Conservation (phyloP, 2,329 filamentous ascomycete species). For the Diaporthe citriasiana region DNA sequence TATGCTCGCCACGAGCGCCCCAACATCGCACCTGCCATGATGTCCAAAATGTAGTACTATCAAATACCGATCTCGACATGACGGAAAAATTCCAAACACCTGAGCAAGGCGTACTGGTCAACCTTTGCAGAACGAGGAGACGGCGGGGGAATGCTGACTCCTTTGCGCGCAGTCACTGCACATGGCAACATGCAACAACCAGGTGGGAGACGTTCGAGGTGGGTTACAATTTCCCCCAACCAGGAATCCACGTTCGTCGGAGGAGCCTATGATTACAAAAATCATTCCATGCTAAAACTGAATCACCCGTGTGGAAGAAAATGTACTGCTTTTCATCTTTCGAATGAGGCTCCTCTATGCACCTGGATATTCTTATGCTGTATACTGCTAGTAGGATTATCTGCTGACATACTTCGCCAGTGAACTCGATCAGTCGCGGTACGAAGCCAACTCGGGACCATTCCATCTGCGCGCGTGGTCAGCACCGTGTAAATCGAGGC, state of each 20-base stretch:
- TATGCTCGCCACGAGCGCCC: neutral
- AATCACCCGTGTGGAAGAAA: slow-evolving; percentile 76
- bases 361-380: slow-evolving; percentile 45
- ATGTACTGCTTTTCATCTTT: slow-evolving; percentile 87
- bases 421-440: slow-evolving; percentile 57
- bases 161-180: neutral
- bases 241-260: slow-evolving; percentile 43
- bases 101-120: slow-evolving; percentile 41
- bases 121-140: neutral
- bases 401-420: slow-evolving; percentile 42
- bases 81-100: slow-evolving; percentile 46
- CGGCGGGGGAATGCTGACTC: slow-evolving; percentile 31
- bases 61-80: slow-evolving; percentile 57
- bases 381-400: slow-evolving; percentile 46
- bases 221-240: slow-evolving; percentile 50
- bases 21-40: slow-evolving; percentile 51
- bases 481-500: slow-evolving; percentile 43
- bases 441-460: slow-evolving; percentile 65
- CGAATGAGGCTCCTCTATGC: slow-evolving; percentile 71
- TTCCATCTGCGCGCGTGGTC: slow-evolving; percentile 63
- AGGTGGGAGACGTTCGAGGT: slow-evolving; percentile 13
- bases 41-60: slow-evolving; percentile 60
- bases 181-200: neutral
- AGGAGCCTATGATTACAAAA: slow-evolving; percentile 74
- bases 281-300: slow-evolving; percentile 84